Conservation (phyloP, 106 monocot genomes). For the Apostasia ramifera region DNA sequence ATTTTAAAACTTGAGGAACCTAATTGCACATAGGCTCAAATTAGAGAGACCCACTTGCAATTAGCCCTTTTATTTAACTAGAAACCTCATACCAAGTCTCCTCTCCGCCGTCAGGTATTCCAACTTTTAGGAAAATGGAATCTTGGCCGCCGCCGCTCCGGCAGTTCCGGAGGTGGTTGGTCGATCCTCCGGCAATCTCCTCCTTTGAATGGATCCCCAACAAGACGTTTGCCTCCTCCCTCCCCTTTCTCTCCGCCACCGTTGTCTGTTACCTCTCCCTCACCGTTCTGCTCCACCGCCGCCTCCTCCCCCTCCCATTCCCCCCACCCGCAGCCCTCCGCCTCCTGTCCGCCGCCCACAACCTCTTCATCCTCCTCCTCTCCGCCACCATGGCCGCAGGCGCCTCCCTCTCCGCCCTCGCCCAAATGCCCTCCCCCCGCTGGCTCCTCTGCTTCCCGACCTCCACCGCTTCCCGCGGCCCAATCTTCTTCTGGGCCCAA, state of each 20-base stretch:
- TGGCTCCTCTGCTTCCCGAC: slow-evolving; percentile 65
- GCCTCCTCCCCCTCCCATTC: slow-evolving; percentile 16
- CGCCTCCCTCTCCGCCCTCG: slow-evolving; percentile 47
- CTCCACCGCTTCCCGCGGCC: slow-evolving; percentile 24
- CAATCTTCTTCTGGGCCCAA: slow-evolving; percentile 90
- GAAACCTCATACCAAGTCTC: too few species aligned
- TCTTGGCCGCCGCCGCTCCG: not conserved
- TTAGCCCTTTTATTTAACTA: too few species aligned
- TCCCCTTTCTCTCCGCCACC: slow-evolving; percentile 24
- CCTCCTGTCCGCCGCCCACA: slow-evolving; percentile 37
- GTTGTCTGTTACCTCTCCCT: slow-evolving; percentile 43
- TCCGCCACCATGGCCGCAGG: slow-evolving; percentile 58
- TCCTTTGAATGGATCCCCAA: slow-evolving; percentile 39
- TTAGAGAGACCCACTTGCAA: too few species aligned
- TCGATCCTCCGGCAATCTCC: slow-evolving; percentile 37
- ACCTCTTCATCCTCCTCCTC: slow-evolving; percentile 52
- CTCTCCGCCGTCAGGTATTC: too few species aligned
- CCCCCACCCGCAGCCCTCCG: slow-evolving; percentile 22
- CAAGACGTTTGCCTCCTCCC: slow-evolving; percentile 29
- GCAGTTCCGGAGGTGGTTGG: slow-evolving; percentile 27
- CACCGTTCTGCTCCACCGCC: slow-evolving; percentile 36
- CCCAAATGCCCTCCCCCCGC: slow-evolving; percentile 24
- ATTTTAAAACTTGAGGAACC: too few species aligned
- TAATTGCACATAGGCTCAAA: too few species aligned
- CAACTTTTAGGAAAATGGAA: not conserved